Evolutionary conservation across 495 filamentous ascomycete genomes (phyloP), one percentile per base, ranked within the genome.

Genomic region (Neurospora sp.): DNA sequence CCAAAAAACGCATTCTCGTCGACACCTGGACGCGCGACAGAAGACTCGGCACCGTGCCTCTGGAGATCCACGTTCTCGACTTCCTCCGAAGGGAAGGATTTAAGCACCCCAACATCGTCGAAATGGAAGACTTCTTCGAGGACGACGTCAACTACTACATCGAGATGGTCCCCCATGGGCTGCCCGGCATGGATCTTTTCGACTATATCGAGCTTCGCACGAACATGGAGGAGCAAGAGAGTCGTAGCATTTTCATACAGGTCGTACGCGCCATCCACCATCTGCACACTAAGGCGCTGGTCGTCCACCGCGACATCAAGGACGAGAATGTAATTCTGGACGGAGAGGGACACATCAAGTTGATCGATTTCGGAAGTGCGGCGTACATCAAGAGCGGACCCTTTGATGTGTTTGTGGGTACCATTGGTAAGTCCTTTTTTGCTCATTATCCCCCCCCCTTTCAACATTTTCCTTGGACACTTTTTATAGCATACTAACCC

Each of bases 61-160:
- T 99, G 71, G 96, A 99, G 81, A 98, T 99, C 75, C 96, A 99
- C 76, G 96, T 98, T 59, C 85, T 99, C 10, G 93, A 99, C 79
- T 99, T 94, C 78, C 89, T 99, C 1, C 90, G 94, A 40, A 87
- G 92, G 5, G 94, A 97, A 74, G 94, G 92, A 37, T 84, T 94
- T 45, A 91, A 89, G 76, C 96, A 99, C 78, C 92, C 94, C 35
- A 98, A 98, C 77, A 97, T 99, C 73, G 93, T 99, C 38, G 96
- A 98, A 83, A 98, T 99, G 96, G 89, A 91, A 42, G 94, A 96
- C 73, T 99, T 98, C 82, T 99, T 99, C 79, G 96, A 99, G 79
- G 96, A 99, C 71, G 93, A 97, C 73, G 84, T 94, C 78, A 98
- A 99, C 76, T 99, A 99, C 79, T 98, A 99, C 78, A 99, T 99